Conservation (phyloP, 352 stramenopile species). For the Phytopythium mirpurense region DNA sequence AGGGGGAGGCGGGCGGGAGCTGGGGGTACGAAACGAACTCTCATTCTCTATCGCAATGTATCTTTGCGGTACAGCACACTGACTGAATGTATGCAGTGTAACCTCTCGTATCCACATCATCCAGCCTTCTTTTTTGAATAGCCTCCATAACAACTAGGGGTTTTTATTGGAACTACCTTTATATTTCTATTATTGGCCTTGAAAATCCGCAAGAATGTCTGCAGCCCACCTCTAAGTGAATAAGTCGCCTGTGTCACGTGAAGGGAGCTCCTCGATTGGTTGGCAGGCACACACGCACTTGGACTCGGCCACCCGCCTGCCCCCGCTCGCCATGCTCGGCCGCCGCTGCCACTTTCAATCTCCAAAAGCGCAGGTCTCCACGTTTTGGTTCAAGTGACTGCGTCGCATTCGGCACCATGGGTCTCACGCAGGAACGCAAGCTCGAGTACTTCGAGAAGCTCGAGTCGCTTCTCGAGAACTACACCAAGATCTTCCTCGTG, state of each 20-base stretch:
- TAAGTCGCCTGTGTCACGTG: not conserved
- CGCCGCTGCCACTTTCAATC: conserved; percentile 12
- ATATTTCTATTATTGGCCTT: too few species aligned
- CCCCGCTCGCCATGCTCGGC: too few species aligned
- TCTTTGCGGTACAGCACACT: not conserved
- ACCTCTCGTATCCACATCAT: too few species aligned
- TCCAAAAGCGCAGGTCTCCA: conserved; percentile 83
- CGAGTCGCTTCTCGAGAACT: conserved; percentile 93
- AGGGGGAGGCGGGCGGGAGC: not conserved
- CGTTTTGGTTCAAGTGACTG: conserved; percentile 84
- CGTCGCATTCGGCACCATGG: conserved; percentile 77
- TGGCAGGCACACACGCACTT: not conserved
- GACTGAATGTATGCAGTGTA: too few species aligned
- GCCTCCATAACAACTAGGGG: too few species aligned
- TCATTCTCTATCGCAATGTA: not conserved
- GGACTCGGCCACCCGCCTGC: too few species aligned
- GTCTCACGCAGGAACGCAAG: conserved; percentile 97
- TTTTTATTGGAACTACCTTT: too few species aligned
- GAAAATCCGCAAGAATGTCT: too few species aligned
- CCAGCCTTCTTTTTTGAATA: too few species aligned
- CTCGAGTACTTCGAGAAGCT: conserved; percentile 97
- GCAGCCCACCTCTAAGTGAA: not conserved
- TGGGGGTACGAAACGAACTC: not conserved
- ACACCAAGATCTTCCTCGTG: conserved; percentile 98
- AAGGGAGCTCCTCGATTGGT: not conserved